These are phyloP conservation scores for Amphirosellinia nigrospora DNA, from an alignment of 495 filamentous ascomycete species.

Conservation along the genomic window DNA sequence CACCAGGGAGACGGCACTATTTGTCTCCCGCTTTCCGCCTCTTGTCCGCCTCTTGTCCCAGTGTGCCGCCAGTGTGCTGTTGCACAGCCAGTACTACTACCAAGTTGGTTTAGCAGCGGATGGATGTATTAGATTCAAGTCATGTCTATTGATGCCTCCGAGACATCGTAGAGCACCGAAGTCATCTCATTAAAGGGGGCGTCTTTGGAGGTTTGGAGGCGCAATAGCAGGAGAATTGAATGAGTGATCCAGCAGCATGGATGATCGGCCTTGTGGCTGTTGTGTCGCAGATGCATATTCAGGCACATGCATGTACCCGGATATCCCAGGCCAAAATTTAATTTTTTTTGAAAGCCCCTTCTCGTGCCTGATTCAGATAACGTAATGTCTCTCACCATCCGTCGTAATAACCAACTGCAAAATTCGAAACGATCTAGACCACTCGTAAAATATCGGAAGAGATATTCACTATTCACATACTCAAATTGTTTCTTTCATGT, in stretches of 20 bases:
- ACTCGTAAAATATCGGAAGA: too few species aligned
- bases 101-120: not conserved
- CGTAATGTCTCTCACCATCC: too few species aligned
- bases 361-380: not conserved
- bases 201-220: not conserved
- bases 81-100: not conserved
- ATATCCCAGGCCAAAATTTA: not conserved
- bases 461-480: too few species aligned
- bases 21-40: not conserved
- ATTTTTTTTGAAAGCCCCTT: too few species aligned
- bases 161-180: constrained; percentile 14
- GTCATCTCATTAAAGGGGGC: not conserved
- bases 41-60: too few species aligned
- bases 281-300: constrained; percentile 23
- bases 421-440: too few species aligned
- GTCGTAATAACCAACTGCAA: too few species aligned
- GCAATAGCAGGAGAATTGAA: not conserved
- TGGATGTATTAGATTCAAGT: constrained; percentile 6
- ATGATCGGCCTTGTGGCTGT: constrained; percentile 24
- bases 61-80: not conserved
- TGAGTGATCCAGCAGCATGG: constrained; percentile 17
- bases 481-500: too few species aligned
- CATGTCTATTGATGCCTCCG: constrained; percentile 20
- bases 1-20: not conserved
- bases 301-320: constrained; percentile 1